phyloP scores from a whole-genome alignment of 2,329 filamentous ascomycete species.

The Fragosphaeria purpurea region DNA sequence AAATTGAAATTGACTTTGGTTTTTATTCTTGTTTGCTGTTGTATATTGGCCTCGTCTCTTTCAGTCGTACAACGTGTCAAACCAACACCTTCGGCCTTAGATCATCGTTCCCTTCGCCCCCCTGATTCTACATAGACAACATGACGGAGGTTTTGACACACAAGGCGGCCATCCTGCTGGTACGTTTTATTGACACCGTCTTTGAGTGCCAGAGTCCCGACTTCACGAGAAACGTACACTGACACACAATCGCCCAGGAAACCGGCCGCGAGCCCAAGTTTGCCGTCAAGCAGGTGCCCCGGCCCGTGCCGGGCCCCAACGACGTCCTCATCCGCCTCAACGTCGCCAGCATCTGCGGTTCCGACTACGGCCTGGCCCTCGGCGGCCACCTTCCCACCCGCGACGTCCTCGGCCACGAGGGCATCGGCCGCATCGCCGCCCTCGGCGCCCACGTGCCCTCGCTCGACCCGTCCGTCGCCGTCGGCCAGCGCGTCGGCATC shows the following conservation, averaged over 20 bases:
- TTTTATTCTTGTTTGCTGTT: too few species aligned
- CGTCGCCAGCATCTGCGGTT: conserved; percentile 28
- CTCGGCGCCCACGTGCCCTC: conserved; percentile 24
- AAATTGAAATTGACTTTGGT: too few species aligned
- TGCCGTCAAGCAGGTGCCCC: conserved; percentile 14
- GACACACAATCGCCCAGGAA: not conserved
- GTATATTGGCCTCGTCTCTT: too few species aligned
- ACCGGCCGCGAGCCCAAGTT: conserved; percentile 11
- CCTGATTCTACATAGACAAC: not conserved
- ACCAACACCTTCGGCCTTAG: too few species aligned
- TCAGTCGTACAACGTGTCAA: too few species aligned
- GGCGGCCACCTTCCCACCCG: conserved; percentile 26
- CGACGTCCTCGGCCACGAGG: conserved; percentile 33
- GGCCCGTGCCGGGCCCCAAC: conserved; percentile 19
- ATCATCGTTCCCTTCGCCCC: too few species aligned
- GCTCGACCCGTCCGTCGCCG: conserved; percentile 15
- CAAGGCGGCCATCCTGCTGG: conserved; percentile 10
- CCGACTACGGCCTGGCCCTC: conserved; percentile 27
- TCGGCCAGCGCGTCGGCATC: conserved; percentile 28
- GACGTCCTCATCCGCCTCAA: conserved; percentile 26
- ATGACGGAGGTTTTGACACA: conserved; percentile 1
- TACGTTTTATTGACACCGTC: not conserved
- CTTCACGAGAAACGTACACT: too few species aligned
- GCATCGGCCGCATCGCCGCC: conserved; percentile 28
- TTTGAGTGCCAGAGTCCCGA: too few species aligned